Evolutionary conservation across 2,329 filamentous ascomycete genomes (phyloP).

Genomic region (Sphaerostilbella broomeana): DNA sequence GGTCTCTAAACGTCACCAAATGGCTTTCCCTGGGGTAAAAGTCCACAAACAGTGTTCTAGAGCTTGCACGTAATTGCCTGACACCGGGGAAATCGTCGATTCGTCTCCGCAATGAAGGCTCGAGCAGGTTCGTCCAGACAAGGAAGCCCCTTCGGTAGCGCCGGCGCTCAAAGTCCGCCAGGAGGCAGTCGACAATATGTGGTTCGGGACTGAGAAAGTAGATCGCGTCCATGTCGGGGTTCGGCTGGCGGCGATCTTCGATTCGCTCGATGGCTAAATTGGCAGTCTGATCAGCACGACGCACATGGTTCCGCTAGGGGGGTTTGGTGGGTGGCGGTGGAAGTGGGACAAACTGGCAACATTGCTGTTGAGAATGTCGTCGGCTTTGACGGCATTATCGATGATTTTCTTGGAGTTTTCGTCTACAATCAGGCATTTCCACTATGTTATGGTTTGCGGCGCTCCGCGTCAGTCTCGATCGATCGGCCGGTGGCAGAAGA

Average conservation of each 20-base stretch:
- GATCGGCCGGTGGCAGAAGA: background rate
- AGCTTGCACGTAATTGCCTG: slow-evolving; percentile 69
- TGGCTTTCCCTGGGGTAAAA: slow-evolving; percentile 89
- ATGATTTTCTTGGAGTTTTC: slow-evolving; percentile 76
- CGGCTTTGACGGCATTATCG: slow-evolving; percentile 85
- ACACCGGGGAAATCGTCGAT: slow-evolving; percentile 66
- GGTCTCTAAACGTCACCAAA: slow-evolving; percentile 84
- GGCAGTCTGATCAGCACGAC: slow-evolving; percentile 15
- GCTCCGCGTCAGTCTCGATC: slow-evolving; percentile 7
- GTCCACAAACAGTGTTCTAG: slow-evolving; percentile 78
- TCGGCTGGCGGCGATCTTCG: slow-evolving; percentile 74
- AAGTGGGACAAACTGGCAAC: slow-evolving; percentile 68
- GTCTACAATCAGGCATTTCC: slow-evolving; percentile 95
- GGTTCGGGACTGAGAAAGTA: slow-evolving; percentile 83
- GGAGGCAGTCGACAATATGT: slow-evolving; percentile 86
- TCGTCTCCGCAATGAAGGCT: slow-evolving; percentile 62
- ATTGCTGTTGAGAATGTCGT: slow-evolving; percentile 95
- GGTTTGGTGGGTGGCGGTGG: slow-evolving; percentile 8
- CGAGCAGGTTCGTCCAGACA: slow-evolving; percentile 76
- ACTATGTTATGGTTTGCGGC: slow-evolving; percentile 53
- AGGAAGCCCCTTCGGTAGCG: slow-evolving; percentile 75
- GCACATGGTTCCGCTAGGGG: too few relatives aligned
- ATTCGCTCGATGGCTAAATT: slow-evolving; percentile 82
- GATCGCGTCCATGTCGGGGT: slow-evolving; percentile 88
- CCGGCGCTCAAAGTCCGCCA: slow-evolving; percentile 82